phyloP scores from a whole-genome alignment of 2,329 filamentous ascomycete species.

The Curvularia verruculosa region DNA sequence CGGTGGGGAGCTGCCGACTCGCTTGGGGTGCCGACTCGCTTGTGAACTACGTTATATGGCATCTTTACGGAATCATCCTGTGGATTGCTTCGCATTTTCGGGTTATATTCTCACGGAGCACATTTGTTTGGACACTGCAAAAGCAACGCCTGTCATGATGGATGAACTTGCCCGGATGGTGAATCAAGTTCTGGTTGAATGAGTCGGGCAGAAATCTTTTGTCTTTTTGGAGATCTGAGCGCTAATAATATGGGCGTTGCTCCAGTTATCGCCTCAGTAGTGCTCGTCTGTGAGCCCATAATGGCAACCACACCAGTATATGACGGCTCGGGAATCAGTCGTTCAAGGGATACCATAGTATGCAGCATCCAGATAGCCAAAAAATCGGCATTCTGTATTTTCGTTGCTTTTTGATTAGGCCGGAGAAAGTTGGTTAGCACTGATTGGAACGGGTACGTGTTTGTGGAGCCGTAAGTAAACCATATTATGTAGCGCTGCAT shows the following conservation, averaged over 20 bases:
- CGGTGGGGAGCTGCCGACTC: too few relatives aligned
- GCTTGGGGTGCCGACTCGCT: too few relatives aligned
- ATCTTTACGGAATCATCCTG: too few relatives aligned
- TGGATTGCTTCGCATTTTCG: too few relatives aligned
- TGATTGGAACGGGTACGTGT: background rate
- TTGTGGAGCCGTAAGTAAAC: background rate
- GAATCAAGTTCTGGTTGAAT: background rate
- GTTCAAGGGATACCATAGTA: background rate
- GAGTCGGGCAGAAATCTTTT: background rate
- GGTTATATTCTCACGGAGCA: too few relatives aligned
- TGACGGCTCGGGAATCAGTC: background rate
- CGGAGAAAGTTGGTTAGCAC: background rate
- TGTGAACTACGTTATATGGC: too few relatives aligned
- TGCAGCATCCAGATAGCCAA: too few relatives aligned
- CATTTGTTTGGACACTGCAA: background rate
- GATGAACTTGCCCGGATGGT: background rate
- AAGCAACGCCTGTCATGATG: background rate
- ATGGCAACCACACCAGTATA: background rate
- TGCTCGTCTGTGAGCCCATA: background rate
- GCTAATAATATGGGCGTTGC: background rate
- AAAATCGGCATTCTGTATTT: background rate
- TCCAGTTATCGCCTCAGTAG: conserved; percentile 1
- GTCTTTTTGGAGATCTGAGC: background rate
- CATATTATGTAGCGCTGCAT: background rate
- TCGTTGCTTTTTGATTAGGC: conserved; percentile 1